Evolutionary conservation across 202 grass and related monocot genomes (phyloP).

Genomic region (Tripidium arundinaceum): DNA sequence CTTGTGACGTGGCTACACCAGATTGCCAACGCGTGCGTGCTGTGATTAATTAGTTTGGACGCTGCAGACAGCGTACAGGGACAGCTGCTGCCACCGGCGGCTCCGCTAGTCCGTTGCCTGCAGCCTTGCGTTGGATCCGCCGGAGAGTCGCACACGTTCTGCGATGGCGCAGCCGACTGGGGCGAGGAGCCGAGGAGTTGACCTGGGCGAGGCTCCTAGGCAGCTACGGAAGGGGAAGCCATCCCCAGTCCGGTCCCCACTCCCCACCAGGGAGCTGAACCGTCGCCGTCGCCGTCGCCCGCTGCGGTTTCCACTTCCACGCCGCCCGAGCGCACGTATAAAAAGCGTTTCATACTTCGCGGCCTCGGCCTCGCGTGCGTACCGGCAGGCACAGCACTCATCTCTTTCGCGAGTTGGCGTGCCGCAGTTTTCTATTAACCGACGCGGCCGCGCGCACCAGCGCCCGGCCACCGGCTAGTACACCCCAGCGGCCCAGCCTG

Average conservation of each 20-base stretch:
- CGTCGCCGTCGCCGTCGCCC: slow-evolving; percentile 4
- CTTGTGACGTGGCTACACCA: no score
- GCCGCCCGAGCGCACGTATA: not conserved
- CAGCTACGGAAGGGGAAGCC: not conserved
- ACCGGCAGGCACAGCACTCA: not conserved
- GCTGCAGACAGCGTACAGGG: no score
- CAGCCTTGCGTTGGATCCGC: no score
- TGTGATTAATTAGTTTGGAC: not conserved
- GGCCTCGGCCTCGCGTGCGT: no score
- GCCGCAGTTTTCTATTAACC: slow-evolving; percentile 29
- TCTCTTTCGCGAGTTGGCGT: slow-evolving; percentile 18
- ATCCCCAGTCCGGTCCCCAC: not conserved
- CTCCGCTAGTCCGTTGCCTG: no score
- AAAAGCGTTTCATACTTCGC: not conserved
- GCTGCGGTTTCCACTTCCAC: not conserved
- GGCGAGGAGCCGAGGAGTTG: not conserved
- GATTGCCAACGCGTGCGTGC: no score
- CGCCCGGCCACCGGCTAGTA: not conserved
- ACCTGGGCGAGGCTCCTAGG: not conserved
- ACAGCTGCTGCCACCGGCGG: no score
- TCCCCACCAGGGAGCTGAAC: not conserved
- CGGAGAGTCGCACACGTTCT: no score
- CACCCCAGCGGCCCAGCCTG: no score
- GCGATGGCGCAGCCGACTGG: no score
- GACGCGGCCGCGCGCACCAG: slow-evolving; percentile 12